phyloP scores from a whole-genome alignment of 306 rosid genomes.

The Trifolium dubium region DNA sequence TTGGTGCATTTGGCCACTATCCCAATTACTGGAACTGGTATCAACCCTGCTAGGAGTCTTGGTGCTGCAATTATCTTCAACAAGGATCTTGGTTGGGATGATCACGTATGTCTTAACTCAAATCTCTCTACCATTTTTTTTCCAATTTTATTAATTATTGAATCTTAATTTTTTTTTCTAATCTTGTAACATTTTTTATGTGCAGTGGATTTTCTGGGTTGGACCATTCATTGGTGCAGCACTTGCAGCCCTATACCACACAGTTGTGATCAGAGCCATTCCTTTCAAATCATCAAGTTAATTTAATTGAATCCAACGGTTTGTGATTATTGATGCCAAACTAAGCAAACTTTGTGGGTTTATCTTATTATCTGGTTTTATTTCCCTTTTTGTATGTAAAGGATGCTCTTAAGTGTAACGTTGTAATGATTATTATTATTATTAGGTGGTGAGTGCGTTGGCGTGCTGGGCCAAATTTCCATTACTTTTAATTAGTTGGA shows the following conservation, averaged over 20 bases:
- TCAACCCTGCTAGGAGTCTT: conserved; percentile 54
- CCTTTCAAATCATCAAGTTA: conserved; percentile 55
- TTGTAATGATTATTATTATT: neutral
- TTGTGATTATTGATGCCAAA: conserved; percentile 18
- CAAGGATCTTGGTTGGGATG: conserved; percentile 55
- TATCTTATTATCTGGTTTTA: neutral
- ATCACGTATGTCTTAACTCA: conserved; percentile 37
- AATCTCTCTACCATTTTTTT: neutral
- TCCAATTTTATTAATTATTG: neutral
- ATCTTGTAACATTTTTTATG: neutral
- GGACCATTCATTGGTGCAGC: conserved; percentile 58
- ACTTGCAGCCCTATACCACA: conserved; percentile 59
- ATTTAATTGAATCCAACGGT: conserved; percentile 15
- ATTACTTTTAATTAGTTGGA: conserved; percentile 45
- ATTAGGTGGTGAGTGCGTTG: conserved; percentile 33
- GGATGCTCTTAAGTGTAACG: conserved; percentile 19
- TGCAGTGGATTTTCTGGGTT: conserved; percentile 62
- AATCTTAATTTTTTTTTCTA: neutral
- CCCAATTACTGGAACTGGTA: conserved; percentile 58
- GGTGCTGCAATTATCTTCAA: conserved; percentile 56
- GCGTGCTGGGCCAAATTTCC: conserved; percentile 37
- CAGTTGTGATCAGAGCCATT: conserved; percentile 58
- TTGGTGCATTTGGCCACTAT: conserved; percentile 62
- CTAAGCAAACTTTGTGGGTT: conserved; percentile 31
- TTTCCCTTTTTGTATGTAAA: conserved; percentile 39